Evolutionary conservation across 2,329 filamentous ascomycete genomes (phyloP), one percentile per base, ranked within the genome.

Genomic region (Apiospora aurea): DNA sequence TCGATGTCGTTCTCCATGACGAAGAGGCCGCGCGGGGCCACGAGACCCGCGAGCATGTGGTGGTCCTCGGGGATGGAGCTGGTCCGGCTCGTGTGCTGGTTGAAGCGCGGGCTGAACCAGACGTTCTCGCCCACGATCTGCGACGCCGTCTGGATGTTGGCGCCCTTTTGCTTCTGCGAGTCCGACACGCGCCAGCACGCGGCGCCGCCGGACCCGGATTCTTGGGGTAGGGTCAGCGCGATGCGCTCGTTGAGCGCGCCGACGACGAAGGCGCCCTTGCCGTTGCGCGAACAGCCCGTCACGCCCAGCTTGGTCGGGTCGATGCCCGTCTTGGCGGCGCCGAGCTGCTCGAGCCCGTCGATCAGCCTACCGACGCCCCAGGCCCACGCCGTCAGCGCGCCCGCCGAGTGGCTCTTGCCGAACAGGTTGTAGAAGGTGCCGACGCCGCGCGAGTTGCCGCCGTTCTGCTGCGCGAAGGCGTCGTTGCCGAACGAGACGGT

Each of bases 241-340:
- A 91, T 89, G 57, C 89, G 88, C 70, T 83, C 78, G 72, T 89
- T 88, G 29, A 91, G 83, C 2, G 89, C 89, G 21, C 88, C 89
- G 5, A 86, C 87, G n/a, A 91, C 83, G 74, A 91, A 86, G 43
- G 89, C 89, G 16, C 89, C 89, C 81, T 91, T 91, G 71, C 89
- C 89, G 80, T 91, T 90, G 53, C 89, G 87, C 70, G 88, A 91
- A 83, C 89, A 92, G 6, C 90, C 90, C 18, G 89, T 91, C 1
- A 91, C 88, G 67, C 87, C 89, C 26, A 89, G 79, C 2, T 82
- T 82, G 49, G 78, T 82, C 34, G 83, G 76, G 79, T 89, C 84
- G 78, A 91, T 90, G 51, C 83, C 82, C 2, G 84, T 82, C 29
- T 83, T 84, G 16, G 78, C 79, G 21, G 80, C 76, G 18, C 82